Base-by-base conservation (phyloP, 495 filamentous ascomycete genomes). In the Neurospora sp. region DNA sequence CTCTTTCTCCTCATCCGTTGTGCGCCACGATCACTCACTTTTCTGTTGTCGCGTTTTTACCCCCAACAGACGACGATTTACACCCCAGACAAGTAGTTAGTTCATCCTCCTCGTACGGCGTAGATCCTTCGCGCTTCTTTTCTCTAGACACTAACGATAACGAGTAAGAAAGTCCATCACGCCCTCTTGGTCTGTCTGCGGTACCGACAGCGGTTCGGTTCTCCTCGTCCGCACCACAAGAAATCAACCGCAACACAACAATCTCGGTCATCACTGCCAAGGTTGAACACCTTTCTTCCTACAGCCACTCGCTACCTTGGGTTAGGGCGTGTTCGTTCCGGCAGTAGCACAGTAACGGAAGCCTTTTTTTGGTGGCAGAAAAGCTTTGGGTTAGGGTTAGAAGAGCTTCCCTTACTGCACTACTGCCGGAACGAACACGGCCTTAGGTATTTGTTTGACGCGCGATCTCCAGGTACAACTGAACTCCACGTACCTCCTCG, bases 121-220 rank as follows among this genome's bases (percentile, higher is more conserved):
- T 18, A 16, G 12, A 41, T 14, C 0, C 12, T 6, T 41, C 6
- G 40, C 40, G 12, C 40, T 16, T 6, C 0, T 6, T 41, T 41
- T 14, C 4, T 5, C 1, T 41, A 2, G 1, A 0, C 12, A 41
- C 12, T 0, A 0, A 41, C 40, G 0, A 41, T 0, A 16, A 41
- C 40, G n/a, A n/a, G n/a, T n/a, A n/a, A n/a, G n/a, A n/a, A 41
- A 6, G 40, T 6, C 1, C 40, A 41, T 41, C 1, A 16, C 14
- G 12, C 2, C 1, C 40, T 16, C 6, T 18, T 8, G 41, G 16
- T 42, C 16, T 42, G 16, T 42, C 14, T 7, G 41, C 41, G 5
- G 16, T 18, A 7, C 18, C 14, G 41, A 18, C 14, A 18, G 41
- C 41, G 4, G 2, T 42, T 6, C 1, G 16, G 41, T 2, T 18